phyloP scores from a whole-genome alignment of 371 early-diverging fungal genomes.

The Mucor circinelloides region DNA sequence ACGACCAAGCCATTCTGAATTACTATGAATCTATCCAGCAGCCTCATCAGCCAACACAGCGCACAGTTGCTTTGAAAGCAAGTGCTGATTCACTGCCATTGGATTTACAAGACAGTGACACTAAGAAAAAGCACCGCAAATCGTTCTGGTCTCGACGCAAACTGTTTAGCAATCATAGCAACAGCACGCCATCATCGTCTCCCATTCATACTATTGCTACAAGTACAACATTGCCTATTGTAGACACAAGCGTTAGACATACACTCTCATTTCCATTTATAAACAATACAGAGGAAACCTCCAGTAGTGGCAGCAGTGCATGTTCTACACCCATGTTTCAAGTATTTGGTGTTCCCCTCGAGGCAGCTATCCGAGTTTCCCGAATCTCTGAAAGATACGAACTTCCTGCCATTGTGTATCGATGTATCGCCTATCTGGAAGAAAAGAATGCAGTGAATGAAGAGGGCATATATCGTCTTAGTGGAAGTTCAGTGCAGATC shows the following conservation, averaged over 20 bases:
- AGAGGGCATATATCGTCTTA: conserved; percentile 86
- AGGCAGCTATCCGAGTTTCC: conserved; percentile 27
- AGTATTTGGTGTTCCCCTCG: conserved; percentile 53
- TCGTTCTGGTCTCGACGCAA: conserved; percentile 41
- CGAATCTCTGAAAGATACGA: conserved; percentile 27
- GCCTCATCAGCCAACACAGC: neutral
- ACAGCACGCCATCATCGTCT: neutral
- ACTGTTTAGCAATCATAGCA: conserved; percentile 1
- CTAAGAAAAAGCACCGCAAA: conserved; percentile 26
- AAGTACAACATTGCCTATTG: neutral
- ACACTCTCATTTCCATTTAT: neutral
- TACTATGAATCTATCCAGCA: neutral
- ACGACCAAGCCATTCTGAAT: neutral
- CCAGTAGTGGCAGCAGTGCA: neutral
- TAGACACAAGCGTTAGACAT: neutral
- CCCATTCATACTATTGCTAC: too few species aligned
- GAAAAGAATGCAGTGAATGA: conserved; percentile 69
- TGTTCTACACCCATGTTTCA: conserved; percentile 30
- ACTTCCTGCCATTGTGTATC: conserved; percentile 78
- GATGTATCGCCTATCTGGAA: conserved; percentile 87
- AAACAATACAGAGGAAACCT: neutral
- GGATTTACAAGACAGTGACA: conserved; percentile 12
- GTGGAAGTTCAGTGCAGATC: conserved; percentile 68
- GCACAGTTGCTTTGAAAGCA: neutral
- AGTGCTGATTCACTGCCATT: conserved; percentile 12